Conservation (phyloP, 768 basidiomycete species). For the Boletus sp. region DNA sequence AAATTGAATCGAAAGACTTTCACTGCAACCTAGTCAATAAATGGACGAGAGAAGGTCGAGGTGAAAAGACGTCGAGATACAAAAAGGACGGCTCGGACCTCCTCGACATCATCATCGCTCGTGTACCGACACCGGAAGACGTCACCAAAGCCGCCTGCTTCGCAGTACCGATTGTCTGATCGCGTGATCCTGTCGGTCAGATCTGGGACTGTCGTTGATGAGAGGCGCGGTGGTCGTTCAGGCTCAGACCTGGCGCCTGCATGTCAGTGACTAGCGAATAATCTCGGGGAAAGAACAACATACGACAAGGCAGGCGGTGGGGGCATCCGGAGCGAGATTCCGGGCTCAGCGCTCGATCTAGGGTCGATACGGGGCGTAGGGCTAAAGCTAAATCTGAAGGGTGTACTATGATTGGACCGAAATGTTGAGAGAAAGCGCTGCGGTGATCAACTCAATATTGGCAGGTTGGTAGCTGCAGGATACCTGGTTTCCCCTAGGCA, state of each 20-base stretch:
- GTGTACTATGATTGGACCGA: too few relatives aligned
- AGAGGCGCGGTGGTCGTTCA: neutral
- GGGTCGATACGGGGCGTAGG: too few relatives aligned
- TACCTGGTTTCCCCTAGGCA: too few relatives aligned
- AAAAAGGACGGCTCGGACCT: neutral
- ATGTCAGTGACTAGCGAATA: neutral
- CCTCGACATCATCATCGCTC: neutral
- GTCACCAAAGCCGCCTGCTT: too few relatives aligned
- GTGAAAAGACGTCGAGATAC: neutral
- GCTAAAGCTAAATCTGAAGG: too few relatives aligned
- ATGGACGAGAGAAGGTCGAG: neutral
- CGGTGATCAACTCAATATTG: too few relatives aligned
- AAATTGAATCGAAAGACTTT: conserved; percentile 9
- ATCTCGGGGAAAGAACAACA: too few relatives aligned
- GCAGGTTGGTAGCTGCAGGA: too few relatives aligned
- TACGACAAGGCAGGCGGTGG: too few relatives aligned
- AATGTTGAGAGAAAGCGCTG: too few relatives aligned
- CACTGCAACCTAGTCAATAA: conserved; percentile 4
- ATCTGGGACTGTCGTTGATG: neutral
- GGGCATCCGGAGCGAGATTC: too few relatives aligned
- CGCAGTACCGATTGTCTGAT: neutral
- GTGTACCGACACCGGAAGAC: neutral
- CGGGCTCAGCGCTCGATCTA: too few relatives aligned
- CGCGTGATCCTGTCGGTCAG: neutral
- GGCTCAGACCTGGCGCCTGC: neutral